Percentiles rank a stretch among this genome's conserved stretches.
These are phyloP conservation scores for Pyrenula massariospora DNA, from an alignment of 495 filamentous ascomycete genomes.

Conservation along the genomic window DNA sequence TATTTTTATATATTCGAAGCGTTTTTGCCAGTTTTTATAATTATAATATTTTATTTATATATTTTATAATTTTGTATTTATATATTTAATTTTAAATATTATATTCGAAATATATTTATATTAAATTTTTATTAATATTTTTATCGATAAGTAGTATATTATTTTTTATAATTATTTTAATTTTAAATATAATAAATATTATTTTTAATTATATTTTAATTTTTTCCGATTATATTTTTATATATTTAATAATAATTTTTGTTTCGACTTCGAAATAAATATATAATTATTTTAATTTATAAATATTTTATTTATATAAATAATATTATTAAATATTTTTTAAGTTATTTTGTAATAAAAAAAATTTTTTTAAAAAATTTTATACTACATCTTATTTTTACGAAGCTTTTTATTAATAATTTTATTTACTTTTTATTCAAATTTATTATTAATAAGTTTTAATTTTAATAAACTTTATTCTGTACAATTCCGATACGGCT, in stretches of 20 bases:
- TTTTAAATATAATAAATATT: background rate
- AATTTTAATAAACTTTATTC: background rate
- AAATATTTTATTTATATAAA: background rate
- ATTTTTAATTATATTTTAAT: background rate
- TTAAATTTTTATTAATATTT: background rate
- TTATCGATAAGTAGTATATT: background rate
- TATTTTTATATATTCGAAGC: no score
- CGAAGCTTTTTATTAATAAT: background rate
- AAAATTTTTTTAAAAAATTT: background rate
- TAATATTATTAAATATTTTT: background rate
- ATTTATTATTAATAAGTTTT: background rate
- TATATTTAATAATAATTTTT: no score
- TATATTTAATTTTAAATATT: background rate
- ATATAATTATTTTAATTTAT: background rate
- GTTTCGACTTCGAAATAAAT: no score
- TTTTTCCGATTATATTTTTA: background rate
- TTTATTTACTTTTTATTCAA: background rate
- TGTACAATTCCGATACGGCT: background rate
- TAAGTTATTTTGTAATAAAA: background rate
- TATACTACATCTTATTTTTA: background rate
- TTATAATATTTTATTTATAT: background rate
- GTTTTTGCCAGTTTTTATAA: no score
- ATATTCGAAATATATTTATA: background rate
- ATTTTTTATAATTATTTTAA: background rate
- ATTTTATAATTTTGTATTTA: background rate